Evolutionary conservation across 1,139 yeast species (phyloP).

Genomic region (Nakaseomyces delphensis): DNA sequence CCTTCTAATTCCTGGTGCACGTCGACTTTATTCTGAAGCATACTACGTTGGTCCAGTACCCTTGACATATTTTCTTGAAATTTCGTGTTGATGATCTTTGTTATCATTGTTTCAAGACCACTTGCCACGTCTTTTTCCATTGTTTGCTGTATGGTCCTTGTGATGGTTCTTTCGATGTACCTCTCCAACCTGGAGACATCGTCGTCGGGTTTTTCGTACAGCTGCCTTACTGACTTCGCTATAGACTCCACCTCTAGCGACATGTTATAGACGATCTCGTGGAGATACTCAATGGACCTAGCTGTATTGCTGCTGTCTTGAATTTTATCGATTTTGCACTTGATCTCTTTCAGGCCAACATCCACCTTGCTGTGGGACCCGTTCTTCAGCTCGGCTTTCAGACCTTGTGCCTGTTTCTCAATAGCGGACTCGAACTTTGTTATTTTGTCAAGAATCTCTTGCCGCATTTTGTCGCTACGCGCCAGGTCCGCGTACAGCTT

Average conservation of each 20-base stretch:
- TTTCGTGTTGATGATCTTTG: background rate
- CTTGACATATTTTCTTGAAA: background rate
- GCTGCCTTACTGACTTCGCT: background rate
- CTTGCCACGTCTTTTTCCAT: background rate
- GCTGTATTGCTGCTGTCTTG: background rate
- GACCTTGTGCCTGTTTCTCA: background rate
- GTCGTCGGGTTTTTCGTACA: background rate
- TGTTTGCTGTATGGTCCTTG: background rate
- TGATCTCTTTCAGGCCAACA: background rate
- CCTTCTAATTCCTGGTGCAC: background rate
- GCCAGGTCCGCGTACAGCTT: background rate
- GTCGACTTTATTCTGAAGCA: background rate
- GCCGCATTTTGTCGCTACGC: background rate
- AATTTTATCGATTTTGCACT: background rate
- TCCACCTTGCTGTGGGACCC: background rate
- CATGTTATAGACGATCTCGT: background rate
- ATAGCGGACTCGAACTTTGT: background rate
- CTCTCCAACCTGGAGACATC: background rate
- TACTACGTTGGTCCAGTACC: background rate
- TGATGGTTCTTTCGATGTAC: background rate
- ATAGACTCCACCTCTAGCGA: background rate
- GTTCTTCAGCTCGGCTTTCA: background rate
- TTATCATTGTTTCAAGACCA: background rate
- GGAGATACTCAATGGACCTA: conserved; percentile 2
- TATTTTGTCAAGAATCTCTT: background rate